phyloP scores from a whole-genome alignment of 495 filamentous ascomycete species.

The Podospora pseudocomata region DNA sequence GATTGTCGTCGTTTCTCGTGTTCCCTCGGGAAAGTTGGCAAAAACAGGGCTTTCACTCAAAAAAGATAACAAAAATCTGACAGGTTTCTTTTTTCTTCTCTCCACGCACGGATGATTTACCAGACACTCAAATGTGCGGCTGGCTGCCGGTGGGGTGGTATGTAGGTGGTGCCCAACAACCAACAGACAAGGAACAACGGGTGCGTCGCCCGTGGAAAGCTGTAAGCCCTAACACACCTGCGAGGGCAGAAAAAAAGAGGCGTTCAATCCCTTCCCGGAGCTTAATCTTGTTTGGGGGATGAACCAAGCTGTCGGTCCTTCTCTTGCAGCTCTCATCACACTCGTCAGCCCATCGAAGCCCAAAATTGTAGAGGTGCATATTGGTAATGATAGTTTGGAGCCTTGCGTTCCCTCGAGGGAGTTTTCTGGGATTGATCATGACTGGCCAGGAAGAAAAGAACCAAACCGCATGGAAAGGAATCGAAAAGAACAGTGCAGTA shows the following conservation, averaged over 20 bases:
- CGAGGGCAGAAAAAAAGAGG: background rate
- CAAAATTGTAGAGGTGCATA: background rate
- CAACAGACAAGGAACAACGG: background rate
- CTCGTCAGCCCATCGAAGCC: background rate
- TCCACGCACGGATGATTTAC: background rate
- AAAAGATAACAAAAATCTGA: background rate
- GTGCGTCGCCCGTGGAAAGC: background rate
- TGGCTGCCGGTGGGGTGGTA: background rate
- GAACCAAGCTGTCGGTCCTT: background rate
- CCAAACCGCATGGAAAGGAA: background rate
- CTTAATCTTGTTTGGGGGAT: background rate
- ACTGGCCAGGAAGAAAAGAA: background rate
- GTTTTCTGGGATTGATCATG: background rate
- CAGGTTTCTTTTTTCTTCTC: background rate
- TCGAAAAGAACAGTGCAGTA: background rate
- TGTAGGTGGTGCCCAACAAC: background rate
- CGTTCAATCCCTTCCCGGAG: background rate
- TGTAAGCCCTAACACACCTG: background rate
- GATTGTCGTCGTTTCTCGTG: background rate
- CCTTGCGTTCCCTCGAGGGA: background rate
- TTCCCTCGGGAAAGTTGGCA: background rate
- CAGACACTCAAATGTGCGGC: background rate
- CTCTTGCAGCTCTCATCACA: background rate
- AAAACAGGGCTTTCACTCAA: background rate
- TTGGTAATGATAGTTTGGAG: background rate